Percentiles rank a stretch among this genome's conserved stretches.
Evolutionary conservation across 345 rosid species (phyloP).

Genomic region (Rhodamnia argentea): DNA sequence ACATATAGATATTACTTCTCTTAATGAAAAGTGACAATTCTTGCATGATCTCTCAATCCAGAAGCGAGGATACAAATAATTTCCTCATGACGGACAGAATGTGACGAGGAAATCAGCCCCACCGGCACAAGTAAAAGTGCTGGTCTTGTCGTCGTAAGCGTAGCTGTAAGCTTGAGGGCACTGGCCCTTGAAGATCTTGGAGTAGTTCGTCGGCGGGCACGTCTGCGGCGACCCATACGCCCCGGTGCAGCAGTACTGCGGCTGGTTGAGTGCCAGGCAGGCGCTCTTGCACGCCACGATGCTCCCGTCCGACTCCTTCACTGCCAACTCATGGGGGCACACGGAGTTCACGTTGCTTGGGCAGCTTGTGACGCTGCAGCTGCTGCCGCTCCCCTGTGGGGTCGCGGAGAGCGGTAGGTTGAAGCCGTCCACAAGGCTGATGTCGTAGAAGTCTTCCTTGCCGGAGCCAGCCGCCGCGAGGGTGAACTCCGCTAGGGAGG

Average conservation of each 20-base stretch:
- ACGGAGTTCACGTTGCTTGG: constrained; percentile 10
- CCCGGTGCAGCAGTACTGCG: constrained; percentile 29
- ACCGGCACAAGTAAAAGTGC: constrained; percentile 14
- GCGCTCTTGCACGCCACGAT: constrained; percentile 33
- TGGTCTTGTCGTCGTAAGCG: constrained; percentile 18
- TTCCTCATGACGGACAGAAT: constrained; percentile 12
- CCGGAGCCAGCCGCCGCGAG: not conserved
- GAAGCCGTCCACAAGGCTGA: constrained; percentile 37
- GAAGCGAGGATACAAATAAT: not conserved
- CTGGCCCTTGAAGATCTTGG: constrained; percentile 11
- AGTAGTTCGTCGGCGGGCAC: constrained; percentile 14
- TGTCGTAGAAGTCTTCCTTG: constrained; percentile 18
- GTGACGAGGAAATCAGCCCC: constrained; percentile 7
- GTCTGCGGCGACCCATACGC: not conserved
- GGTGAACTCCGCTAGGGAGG: constrained; percentile 18
- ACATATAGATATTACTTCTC: not conserved
- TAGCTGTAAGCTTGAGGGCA: constrained; percentile 24
- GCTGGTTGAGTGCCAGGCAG: constrained; percentile 12
- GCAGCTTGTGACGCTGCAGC: constrained; percentile 12
- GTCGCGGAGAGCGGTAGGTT: constrained; percentile 21
- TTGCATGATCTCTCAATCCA: not conserved
- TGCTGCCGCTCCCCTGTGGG: constrained; percentile 19
- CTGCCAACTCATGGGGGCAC: constrained; percentile 14
- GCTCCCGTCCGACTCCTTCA: constrained; percentile 8
- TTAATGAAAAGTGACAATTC: not conserved